Base-by-base conservation (phyloP, 2,329 filamentous ascomycete genomes). In the Curvularia lunata region DNA sequence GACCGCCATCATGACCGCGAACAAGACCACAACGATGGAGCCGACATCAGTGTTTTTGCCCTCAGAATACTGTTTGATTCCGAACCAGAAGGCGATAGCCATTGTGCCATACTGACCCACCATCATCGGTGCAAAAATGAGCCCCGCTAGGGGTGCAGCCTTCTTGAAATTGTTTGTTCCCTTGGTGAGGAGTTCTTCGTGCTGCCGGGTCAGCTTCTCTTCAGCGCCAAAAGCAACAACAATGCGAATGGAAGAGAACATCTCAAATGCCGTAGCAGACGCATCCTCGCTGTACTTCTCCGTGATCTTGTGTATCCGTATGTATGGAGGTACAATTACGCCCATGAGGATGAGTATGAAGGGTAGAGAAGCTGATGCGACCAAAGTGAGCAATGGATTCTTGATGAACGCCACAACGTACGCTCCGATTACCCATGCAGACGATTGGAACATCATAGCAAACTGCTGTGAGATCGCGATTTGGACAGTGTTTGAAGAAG, bases 401-500 rank as follows among this genome's bases (percentile, higher is more conserved):
- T 82, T 83, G 16, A 75, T 67, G 59, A 85, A 85, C 0, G 84
- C 80, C 46, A 86, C 80, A 8, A 78, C 69, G 27, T 77, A 77
- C 7, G 75, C 62, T 12, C 70, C 75, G 8, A 77, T 69, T 1
- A 65, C 69, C 46, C 77, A 74, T 1, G 76, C 63, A 16, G 77
- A 50, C 0, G 70, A 62, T 48, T 78, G 76, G 10, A 78, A 74
- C n/a, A 83, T 76, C 53, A 82, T 81, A 0, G 82, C 70, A 5
- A 86, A 71, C 52, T 82, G 81, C 61, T 85, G 83, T 0, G 83
- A 84, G n/a, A 85, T 80, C 18, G 82, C 83, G 25, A 82, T 74
- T 55, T 85, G 84, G 10, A 85, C 78, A 0, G 80, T 80, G 61
- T 85, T 85, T 30, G 82, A 79, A 0, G 81, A 80, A 0, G 79